These are phyloP conservation scores for Betula pendula DNA, from an alignment of 306 rosid genomes.

Conservation along the genomic window DNA sequence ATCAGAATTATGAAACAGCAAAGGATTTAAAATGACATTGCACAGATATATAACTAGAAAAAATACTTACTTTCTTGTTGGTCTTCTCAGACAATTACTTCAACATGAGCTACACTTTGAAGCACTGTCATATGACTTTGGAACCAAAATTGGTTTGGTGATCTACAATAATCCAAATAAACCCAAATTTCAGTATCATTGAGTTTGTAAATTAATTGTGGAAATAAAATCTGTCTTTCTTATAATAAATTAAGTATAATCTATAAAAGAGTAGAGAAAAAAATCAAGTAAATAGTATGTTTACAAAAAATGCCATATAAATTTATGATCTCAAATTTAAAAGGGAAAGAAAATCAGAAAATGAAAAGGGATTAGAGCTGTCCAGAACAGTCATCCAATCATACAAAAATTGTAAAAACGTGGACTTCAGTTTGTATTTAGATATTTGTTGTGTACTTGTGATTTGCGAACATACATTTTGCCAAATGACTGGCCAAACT, in stretches of 20 bases:
- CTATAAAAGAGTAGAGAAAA: too few species aligned
- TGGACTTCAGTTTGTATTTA: too few species aligned
- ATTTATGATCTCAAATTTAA: neutral
- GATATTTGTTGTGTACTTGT: neutral
- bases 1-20: neutral
- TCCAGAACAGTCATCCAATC: neutral
- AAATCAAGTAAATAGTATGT: too few species aligned
- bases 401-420: neutral
- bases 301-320: neutral
- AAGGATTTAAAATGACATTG: neutral
- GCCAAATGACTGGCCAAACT: neutral
- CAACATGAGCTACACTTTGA: conserved; percentile 51
- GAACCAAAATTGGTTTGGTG: conserved; percentile 37
- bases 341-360: neutral
- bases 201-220: neutral
- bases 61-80: conserved; percentile 81
- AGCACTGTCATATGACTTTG: conserved; percentile 38
- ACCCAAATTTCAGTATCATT: neutral
- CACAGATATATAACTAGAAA: neutral
- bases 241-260: too few species aligned
- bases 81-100: conserved; percentile 72
- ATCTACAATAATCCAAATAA: conserved; percentile 36
- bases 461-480: neutral
- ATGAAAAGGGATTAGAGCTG: neutral
- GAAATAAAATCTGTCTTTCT: too few species aligned